Conservation (phyloP, 345 rosid species). For the Gossypium rotundifolium region DNA sequence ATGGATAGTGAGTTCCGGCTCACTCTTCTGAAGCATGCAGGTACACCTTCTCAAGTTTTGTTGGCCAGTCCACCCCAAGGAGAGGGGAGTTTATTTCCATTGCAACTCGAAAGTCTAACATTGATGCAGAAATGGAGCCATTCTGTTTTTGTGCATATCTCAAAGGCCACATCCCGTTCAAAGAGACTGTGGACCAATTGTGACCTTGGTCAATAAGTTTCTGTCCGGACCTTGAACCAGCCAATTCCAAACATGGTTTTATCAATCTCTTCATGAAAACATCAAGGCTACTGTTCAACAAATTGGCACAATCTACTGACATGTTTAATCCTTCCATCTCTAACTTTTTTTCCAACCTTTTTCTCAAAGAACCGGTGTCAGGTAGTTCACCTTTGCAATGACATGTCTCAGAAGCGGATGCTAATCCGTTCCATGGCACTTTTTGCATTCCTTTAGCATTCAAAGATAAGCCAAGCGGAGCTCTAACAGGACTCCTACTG, state of each 20-base stretch:
- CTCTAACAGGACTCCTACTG: slow-evolving; percentile 56
- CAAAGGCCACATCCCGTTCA: slow-evolving; percentile 18
- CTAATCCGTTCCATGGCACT: slow-evolving; percentile 12
- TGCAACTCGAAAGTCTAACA: slow-evolving; percentile 59
- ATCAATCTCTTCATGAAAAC: slow-evolving; percentile 55
- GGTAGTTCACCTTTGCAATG: slow-evolving; percentile 46
- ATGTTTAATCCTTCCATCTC: slow-evolving; percentile 44
- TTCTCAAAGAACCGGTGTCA: slow-evolving; percentile 47
- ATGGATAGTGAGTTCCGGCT: slow-evolving; percentile 8
- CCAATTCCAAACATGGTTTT: slow-evolving; percentile 54
- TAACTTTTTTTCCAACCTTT: slow-evolving; percentile 41
- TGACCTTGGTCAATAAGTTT: slow-evolving; percentile 16
- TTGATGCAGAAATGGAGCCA: slow-evolving; percentile 25
- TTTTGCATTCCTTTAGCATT: slow-evolving; percentile 29
- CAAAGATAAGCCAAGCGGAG: slow-evolving; percentile 55
- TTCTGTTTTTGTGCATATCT: slow-evolving; percentile 15
- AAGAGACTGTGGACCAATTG: background rate
- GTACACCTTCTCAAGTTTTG: slow-evolving; percentile 45
- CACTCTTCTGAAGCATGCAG: slow-evolving; percentile 29
- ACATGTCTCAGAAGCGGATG: slow-evolving; percentile 28
- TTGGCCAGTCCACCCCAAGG: slow-evolving; percentile 56
- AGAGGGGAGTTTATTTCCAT: slow-evolving; percentile 47
- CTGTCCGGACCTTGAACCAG: slow-evolving; percentile 36
- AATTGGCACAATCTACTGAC: slow-evolving; percentile 47
- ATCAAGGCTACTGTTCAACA: slow-evolving; percentile 53